phyloP scores from a whole-genome alignment of 1,284 basidiomycete genomes.

The Veloporphyrellus conicus region DNA sequence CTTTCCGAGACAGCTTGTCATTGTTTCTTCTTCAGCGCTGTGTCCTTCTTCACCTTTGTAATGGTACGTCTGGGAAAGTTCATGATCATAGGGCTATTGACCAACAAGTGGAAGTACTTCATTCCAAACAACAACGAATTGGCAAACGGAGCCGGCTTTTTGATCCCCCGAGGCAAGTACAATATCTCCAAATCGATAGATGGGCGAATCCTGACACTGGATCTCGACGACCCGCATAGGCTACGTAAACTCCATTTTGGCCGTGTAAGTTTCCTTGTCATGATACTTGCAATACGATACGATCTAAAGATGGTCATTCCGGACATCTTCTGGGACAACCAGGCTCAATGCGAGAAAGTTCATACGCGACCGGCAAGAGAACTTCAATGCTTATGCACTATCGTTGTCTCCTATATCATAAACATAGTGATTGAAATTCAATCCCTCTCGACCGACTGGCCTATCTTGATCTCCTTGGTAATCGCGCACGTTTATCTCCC shows the following conservation, averaged over 20 bases:
- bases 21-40: background rate
- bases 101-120: background rate
- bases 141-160: background rate
- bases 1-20: background rate
- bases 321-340: background rate
- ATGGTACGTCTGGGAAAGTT: slow-evolving; percentile 7
- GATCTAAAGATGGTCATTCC: too few relatives aligned
- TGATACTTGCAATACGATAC: background rate
- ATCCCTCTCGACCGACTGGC: too few relatives aligned
- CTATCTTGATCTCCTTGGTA: too few relatives aligned
- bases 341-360: background rate
- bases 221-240: background rate
- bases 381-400: background rate
- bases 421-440: background rate
- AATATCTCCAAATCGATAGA: background rate
- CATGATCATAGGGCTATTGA: background rate
- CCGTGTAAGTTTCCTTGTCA: background rate
- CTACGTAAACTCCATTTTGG: background rate
- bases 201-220: background rate
- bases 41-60: slow-evolving; percentile 1
- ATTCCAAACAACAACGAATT: background rate
- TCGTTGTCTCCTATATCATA: background rate
- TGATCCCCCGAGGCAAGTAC: background rate
- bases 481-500: too few relatives aligned
- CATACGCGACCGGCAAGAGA: background rate